Conservation (phyloP, 2,329 filamentous ascomycete genomes). For the Trematosphaeria pertusa region DNA sequence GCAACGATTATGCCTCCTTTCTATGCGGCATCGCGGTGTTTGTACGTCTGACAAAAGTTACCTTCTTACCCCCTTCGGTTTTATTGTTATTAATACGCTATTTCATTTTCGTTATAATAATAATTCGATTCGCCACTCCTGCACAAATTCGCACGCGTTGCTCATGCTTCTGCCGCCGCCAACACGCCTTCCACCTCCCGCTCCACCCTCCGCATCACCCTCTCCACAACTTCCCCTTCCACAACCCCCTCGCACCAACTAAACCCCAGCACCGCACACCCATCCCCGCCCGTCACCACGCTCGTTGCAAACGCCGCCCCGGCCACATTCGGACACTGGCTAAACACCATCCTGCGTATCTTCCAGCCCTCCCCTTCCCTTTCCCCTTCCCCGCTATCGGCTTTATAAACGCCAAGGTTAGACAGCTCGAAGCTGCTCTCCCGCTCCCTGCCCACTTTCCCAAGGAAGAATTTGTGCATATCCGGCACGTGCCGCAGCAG, state of each 20-base stretch:
- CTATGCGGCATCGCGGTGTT: no score
- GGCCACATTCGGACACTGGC: slow-evolving; percentile 51
- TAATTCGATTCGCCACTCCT: no score
- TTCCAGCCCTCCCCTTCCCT: slow-evolving; percentile 20
- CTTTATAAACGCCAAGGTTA: slow-evolving; percentile 54
- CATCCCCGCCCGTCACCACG: slow-evolving; percentile 54
- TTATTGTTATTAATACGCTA: no score
- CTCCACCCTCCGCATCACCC: slow-evolving; percentile 19
- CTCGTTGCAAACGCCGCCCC: slow-evolving; percentile 50
- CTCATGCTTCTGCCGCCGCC: no score
- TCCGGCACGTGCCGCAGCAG: slow-evolving; percentile 52
- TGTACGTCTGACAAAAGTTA: no score
- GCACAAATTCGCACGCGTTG: no score
- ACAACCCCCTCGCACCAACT: slow-evolving; percentile 51
- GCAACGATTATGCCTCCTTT: no score
- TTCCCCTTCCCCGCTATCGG: no score
- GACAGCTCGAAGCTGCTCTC: slow-evolving; percentile 53
- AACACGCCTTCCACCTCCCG: slow-evolving; percentile 15
- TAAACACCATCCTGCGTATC: slow-evolving; percentile 54
- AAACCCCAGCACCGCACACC: slow-evolving; percentile 50
- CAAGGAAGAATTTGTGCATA: slow-evolving; percentile 46
- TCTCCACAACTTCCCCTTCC: slow-evolving; percentile 31
- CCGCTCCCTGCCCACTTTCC: slow-evolving; percentile 49
- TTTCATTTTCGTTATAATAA: no score
- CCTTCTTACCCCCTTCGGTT: no score